These are phyloP conservation scores for Aspergillus luchuensis DNA, from an alignment of 2,329 filamentous ascomycete genomes.

Conservation along the genomic window DNA sequence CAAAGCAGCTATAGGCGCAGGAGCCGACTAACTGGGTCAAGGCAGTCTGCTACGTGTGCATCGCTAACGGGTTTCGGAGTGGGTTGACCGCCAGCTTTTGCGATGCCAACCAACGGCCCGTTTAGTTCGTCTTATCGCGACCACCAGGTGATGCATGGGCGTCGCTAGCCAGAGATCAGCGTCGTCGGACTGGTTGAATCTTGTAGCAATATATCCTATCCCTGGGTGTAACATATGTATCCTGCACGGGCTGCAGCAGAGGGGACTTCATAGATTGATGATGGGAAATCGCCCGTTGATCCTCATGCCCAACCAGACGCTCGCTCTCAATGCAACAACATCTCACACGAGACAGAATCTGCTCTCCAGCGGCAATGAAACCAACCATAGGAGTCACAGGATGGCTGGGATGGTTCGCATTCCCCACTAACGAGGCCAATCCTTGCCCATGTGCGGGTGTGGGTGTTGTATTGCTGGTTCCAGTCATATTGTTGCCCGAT, in stretches of 20 bases:
- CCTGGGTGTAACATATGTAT: not conserved
- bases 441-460: not conserved
- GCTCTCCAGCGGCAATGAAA: not conserved
- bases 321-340: not conserved
- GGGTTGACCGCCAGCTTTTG: constrained; percentile 21
- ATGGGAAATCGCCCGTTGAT: not conserved
- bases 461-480: not conserved
- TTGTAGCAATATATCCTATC: not conserved
- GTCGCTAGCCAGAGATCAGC: not conserved
- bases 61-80: constrained; percentile 30
- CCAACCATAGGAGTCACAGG: constrained; percentile 4
- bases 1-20: constrained; percentile 20
- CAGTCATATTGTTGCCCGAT: constrained; percentile 13
- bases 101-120: constrained; percentile 16
- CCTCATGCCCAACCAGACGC: not conserved
- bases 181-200: not conserved
- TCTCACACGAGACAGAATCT: constrained; percentile 4
- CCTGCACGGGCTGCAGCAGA: not conserved
- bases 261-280: not conserved
- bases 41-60: constrained; percentile 39
- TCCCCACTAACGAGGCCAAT: not conserved
- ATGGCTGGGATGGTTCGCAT: constrained; percentile 10
- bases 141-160: not conserved
- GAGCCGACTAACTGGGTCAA: constrained; percentile 25
- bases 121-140: constrained; percentile 8